Conservation (phyloP, 192 early-diverging fungal genomes). For the Rhizoclosmatium sp. region DNA sequence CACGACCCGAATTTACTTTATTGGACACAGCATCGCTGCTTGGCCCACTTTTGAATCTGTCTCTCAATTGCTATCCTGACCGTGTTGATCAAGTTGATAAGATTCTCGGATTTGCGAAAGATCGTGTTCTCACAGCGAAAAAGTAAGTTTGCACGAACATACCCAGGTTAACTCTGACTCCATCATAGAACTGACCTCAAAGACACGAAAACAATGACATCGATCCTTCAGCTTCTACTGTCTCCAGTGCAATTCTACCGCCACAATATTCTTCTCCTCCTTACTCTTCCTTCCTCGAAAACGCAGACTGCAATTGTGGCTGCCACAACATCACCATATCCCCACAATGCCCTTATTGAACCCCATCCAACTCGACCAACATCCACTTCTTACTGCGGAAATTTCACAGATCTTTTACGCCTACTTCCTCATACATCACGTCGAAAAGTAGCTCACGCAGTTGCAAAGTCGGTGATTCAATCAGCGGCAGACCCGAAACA, state of each 20-base stretch:
- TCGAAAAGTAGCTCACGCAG: constrained; percentile 79
- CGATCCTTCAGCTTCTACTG: constrained; percentile 84
- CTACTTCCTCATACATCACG: constrained; percentile 85
- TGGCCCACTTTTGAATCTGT: constrained; percentile 86
- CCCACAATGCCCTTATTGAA: constrained; percentile 45
- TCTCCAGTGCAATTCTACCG: constrained; percentile 81
- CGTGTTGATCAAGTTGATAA: constrained; percentile 87
- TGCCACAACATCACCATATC: constrained; percentile 6
- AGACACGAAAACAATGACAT: constrained; percentile 70
- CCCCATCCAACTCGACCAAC: constrained; percentile 11
- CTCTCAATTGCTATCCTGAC: constrained; percentile 92
- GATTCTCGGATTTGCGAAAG: constrained; percentile 90
- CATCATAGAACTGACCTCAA: constrained; percentile 69
- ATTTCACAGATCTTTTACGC: constrained; percentile 82
- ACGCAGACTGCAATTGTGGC: constrained; percentile 43
- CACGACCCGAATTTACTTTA: constrained; percentile 89
- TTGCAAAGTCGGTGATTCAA: constrained; percentile 62
- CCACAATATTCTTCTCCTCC: constrained; percentile 50
- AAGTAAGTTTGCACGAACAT: not conserved
- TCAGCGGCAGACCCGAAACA: not conserved
- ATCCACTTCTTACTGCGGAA: constrained; percentile 53
- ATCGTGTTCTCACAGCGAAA: constrained; percentile 61
- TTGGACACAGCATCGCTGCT: constrained; percentile 92
- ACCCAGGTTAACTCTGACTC: not conserved
- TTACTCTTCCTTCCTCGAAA: constrained; percentile 58